Percentiles rank a stretch among this genome's conserved stretches.
phyloP scores from a whole-genome alignment of 306 rosid genomes.

The Pachyrhizus erosus region DNA sequence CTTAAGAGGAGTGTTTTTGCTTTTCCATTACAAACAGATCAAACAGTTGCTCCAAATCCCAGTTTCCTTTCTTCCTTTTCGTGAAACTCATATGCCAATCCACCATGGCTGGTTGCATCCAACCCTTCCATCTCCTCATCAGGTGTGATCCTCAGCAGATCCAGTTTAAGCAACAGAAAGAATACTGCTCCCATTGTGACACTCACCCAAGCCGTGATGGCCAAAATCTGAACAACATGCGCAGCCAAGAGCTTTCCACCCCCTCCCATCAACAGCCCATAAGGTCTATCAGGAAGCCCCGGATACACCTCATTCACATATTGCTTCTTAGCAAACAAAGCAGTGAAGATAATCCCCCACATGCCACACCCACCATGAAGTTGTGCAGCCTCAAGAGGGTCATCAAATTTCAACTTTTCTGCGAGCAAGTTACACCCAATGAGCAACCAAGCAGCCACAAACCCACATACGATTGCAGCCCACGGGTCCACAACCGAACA shows the following conservation, averaged over 20 bases:
- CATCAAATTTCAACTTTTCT: slow-evolving; percentile 58
- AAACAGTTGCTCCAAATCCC: slow-evolving; percentile 13
- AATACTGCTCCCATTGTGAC: slow-evolving; percentile 64
- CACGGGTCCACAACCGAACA: slow-evolving; percentile 71
- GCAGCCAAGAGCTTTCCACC: slow-evolving; percentile 59
- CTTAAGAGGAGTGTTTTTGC: no score
- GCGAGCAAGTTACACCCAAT: slow-evolving; percentile 61
- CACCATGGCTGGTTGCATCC: slow-evolving; percentile 71
- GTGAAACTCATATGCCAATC: slow-evolving; percentile 55
- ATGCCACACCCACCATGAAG: slow-evolving; percentile 72
- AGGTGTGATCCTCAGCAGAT: slow-evolving; percentile 50
- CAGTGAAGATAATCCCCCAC: slow-evolving; percentile 68
- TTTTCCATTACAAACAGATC: neutral
- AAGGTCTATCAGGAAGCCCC: slow-evolving; percentile 51
- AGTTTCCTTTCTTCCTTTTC: slow-evolving; percentile 14
- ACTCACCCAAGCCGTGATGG: slow-evolving; percentile 55
- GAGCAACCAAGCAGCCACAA: slow-evolving; percentile 64
- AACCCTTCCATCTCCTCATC: slow-evolving; percentile 67
- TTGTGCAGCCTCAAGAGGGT: slow-evolving; percentile 68
- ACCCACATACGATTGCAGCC: slow-evolving; percentile 74
- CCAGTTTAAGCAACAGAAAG: slow-evolving; percentile 53
- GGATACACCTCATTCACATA: slow-evolving; percentile 59
- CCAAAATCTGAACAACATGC: slow-evolving; percentile 55
- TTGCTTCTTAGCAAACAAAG: slow-evolving; percentile 54
- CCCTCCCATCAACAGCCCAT: slow-evolving; percentile 65